phyloP scores from a whole-genome alignment of 345 rosid genomes.

The Bruguiera sexangula region DNA sequence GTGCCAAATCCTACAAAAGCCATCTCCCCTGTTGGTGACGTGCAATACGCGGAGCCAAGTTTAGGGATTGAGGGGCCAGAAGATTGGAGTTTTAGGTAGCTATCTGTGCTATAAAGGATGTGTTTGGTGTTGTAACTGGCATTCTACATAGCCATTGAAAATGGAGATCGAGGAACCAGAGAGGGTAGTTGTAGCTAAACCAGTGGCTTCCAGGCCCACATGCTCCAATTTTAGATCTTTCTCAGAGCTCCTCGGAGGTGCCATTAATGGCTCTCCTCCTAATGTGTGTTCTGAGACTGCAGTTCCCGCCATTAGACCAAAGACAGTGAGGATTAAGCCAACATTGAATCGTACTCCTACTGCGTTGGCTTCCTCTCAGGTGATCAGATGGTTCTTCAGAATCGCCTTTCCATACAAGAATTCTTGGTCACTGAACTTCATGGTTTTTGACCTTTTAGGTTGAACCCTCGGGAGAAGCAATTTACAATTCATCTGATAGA shows the following conservation, averaged over 20 bases:
- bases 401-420: conserved; percentile 1
- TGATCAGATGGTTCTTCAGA: conserved; percentile 20
- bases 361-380: conserved; percentile 44
- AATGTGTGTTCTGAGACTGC: conserved; percentile 35
- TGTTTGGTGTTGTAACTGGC: background rate
- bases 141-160: conserved; percentile 7
- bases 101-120: no score
- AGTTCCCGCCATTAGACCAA: conserved; percentile 68
- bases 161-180: conserved; percentile 75
- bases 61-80: background rate
- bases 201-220: conserved; percentile 86
- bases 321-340: conserved; percentile 65
- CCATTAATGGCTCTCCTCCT: conserved; percentile 47
- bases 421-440: conserved; percentile 20
- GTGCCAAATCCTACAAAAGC: background rate
- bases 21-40: background rate
- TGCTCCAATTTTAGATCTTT: conserved; percentile 57
- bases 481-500: conserved; percentile 37
- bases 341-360: conserved; percentile 33
- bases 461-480: conserved; percentile 34
- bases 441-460: conserved; percentile 36
- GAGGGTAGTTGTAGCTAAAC: conserved; percentile 65
- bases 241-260: conserved; percentile 66
- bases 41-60: background rate
- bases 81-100: conserved; percentile 3